These are phyloP conservation scores for Yamadazyma siamensis DNA, from an alignment of 1,139 yeast genomes.

Conservation along the genomic window DNA sequence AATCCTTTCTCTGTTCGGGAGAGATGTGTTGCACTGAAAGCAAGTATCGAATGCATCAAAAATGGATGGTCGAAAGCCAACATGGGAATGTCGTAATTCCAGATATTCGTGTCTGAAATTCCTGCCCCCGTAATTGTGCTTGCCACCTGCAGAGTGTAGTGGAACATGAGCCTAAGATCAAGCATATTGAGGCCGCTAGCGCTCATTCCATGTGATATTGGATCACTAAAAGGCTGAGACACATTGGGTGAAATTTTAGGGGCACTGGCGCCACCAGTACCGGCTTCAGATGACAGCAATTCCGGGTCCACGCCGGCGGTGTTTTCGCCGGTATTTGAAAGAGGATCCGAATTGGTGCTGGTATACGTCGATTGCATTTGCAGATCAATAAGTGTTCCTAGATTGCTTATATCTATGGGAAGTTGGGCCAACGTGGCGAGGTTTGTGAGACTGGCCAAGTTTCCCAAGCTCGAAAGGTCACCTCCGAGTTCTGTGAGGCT, in stretches of 20 bases:
- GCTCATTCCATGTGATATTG: constrained; percentile 12
- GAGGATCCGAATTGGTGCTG: neutral
- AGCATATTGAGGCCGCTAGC: constrained; percentile 55
- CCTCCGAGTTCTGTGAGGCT: constrained; percentile 38
- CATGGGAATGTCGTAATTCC: constrained; percentile 86
- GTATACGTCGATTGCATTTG: constrained; percentile 11
- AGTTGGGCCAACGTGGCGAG: constrained; percentile 45
- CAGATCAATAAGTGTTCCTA: constrained; percentile 29
- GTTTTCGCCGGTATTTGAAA: neutral
- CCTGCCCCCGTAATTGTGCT: constrained; percentile 89
- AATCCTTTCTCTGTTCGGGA: constrained; percentile 73
- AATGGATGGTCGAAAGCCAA: constrained; percentile 87
- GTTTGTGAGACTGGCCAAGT: constrained; percentile 38
- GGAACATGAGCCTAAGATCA: constrained; percentile 80
- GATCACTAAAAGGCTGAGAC: constrained; percentile 15
- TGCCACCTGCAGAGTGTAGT: constrained; percentile 81
- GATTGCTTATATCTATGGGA: constrained; percentile 39
- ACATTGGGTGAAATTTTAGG: constrained; percentile 32
- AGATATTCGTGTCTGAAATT: constrained; percentile 78
- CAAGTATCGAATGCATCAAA: constrained; percentile 85
- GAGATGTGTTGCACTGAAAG: constrained; percentile 89
- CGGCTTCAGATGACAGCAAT: neutral
- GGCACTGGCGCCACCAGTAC: neutral
- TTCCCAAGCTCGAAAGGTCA: constrained; percentile 35
- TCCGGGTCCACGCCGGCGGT: too few relatives aligned